Evolutionary conservation across 805 yeast genomes (phyloP).

Genomic region (Sungouiella thailandica): DNA sequence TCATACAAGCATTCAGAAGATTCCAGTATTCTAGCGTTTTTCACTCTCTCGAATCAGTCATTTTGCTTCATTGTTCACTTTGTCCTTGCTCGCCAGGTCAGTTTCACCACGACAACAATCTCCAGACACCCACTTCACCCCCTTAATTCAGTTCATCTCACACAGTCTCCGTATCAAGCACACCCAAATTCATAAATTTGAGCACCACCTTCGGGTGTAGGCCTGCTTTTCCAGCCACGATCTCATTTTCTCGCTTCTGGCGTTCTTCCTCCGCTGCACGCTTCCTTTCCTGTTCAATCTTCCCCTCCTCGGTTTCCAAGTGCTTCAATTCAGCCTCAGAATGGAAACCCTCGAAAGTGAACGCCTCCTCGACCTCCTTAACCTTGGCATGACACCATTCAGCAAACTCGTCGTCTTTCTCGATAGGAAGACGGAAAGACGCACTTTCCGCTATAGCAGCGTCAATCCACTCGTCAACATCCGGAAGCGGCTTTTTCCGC

Average conservation of each 20-base stretch:
- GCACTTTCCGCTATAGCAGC: conserved; percentile 16
- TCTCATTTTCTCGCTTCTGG: conserved; percentile 24
- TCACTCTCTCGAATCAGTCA: too few species aligned
- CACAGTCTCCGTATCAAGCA: too few species aligned
- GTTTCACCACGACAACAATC: too few species aligned
- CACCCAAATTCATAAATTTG: conserved; percentile 38
- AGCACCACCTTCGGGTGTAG: conserved; percentile 32
- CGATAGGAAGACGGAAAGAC: conserved; percentile 21
- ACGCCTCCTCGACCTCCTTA: conserved; percentile 48
- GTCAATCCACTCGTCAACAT: conserved; percentile 81
- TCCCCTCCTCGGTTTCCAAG: conserved; percentile 29
- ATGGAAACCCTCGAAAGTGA: conserved; percentile 58
- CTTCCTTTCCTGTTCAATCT: conserved; percentile 21
- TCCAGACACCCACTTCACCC: too few species aligned
- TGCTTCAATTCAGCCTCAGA: conserved; percentile 44
- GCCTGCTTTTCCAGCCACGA: conserved; percentile 20
- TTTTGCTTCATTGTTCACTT: too few species aligned
- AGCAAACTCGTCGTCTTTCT: conserved; percentile 59
- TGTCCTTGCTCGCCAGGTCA: too few species aligned
- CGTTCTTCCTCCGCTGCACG: conserved; percentile 13
- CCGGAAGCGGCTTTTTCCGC: conserved; percentile 86
- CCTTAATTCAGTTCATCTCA: too few species aligned
- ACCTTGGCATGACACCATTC: conserved; percentile 60
- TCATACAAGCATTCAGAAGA: too few species aligned
- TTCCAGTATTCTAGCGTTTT: too few species aligned